Evolutionary conservation across 441 rosid genomes (phyloP), one percentile per base, ranked within the genome.

Genomic region (Gossypium schwendimanii): DNA sequence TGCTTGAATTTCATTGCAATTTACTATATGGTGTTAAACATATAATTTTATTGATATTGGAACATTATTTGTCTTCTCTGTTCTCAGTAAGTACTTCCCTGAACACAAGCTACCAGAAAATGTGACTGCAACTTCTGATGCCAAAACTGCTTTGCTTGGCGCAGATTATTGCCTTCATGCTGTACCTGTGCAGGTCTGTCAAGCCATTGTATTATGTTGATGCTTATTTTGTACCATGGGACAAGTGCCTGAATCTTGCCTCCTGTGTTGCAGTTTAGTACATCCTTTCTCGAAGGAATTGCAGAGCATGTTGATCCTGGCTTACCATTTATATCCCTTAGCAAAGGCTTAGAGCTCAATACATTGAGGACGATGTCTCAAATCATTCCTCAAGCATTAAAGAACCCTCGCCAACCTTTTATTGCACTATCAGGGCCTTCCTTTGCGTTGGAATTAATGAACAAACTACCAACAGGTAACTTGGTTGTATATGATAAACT

Each of bases 331-430:
- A 87, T 93, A 84, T 93, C 98, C 28, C 91, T 93, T 58, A 93
- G 98, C 82, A 93, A 93, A 82, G 98, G 96, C 24, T 81, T 91
- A 50, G 97, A 93, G 87, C 97, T 91, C 17, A 88, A 87, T 76
- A 90, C 98, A 39, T 82, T 90, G 78, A 88, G 96, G 81, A 90
- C 84, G 93, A 91, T 93, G 98, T 91, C 98, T 78, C 96, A 93
- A 84, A 88, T 93, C 9, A 93, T 93, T 75, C 96, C 97, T 50
- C 82, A 73, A 64, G 83, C 96, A 41, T 68, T 93, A 58, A 84
- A 78, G 83, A 89, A 88, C 79, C 89, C 94, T 52, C 84, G 91
- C 26, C 98, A 91, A 71, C 97, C 98, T 76, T 93, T 91, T 73
- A 71, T 91, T 81, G 96, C 96, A 0, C 79, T 91, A 33, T 93